phyloP scores from a whole-genome alignment of 441 rosid genomes.

The Adansonia rubrostipa region DNA sequence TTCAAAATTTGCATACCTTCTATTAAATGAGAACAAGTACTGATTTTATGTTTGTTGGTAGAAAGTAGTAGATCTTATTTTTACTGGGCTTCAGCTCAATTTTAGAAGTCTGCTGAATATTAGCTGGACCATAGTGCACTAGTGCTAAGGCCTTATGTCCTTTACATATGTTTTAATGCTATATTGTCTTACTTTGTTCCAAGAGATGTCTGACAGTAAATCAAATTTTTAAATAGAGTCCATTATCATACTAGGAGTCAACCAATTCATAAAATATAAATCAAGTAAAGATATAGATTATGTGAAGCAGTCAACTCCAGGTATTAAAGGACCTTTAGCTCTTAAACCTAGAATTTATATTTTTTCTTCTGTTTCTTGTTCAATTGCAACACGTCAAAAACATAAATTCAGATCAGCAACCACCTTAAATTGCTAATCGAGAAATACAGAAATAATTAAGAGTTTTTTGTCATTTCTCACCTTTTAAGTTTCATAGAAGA shows the following conservation, averaged over 20 bases:
- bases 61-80: background rate
- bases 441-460: background rate
- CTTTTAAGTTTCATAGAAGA: background rate
- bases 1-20: background rate
- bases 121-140: background rate
- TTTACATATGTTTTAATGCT: background rate
- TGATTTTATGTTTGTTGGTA: background rate
- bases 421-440: background rate
- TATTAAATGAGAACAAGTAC: background rate
- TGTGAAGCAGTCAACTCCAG: conserved; percentile 4
- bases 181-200: background rate
- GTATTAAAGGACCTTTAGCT: conserved; percentile 7
- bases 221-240: background rate
- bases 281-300: conserved; percentile 9
- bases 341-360: background rate
- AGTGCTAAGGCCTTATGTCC: background rate
- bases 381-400: conserved; percentile 1
- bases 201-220: background rate
- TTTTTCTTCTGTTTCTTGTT: background rate
- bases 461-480: background rate
- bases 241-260: background rate
- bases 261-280: background rate
- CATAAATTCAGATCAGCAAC: conserved; percentile 2
- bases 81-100: background rate
- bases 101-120: background rate